phyloP scores from a whole-genome alignment of 371 early-diverging fungal genomes.

The Mortierella sp. region DNA sequence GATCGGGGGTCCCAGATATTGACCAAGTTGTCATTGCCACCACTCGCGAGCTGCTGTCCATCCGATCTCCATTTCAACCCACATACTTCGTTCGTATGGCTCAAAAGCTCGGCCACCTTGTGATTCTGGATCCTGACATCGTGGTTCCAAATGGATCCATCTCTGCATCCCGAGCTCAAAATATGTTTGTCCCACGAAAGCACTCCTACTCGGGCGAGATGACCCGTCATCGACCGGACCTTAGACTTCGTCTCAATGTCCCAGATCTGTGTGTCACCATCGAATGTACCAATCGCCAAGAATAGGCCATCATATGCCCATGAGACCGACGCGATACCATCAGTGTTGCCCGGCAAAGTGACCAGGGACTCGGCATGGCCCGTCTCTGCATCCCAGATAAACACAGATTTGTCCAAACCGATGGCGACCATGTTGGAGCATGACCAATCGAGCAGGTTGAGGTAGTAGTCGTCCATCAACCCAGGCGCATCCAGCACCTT shows the following conservation, averaged over 20 bases:
- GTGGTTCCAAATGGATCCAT: slow-evolving; percentile 93
- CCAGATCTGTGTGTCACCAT: slow-evolving; percentile 92
- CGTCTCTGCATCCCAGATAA: slow-evolving; percentile 92
- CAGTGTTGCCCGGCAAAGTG: slow-evolving; percentile 62
- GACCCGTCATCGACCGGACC: slow-evolving; percentile 82
- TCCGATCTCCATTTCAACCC: slow-evolving; percentile 95
- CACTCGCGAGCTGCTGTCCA: slow-evolving; percentile 91
- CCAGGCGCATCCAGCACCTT: slow-evolving; percentile 93
- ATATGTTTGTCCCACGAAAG: slow-evolving; percentile 90
- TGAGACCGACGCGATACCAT: slow-evolving; percentile 76
- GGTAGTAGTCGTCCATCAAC: slow-evolving; percentile 96
- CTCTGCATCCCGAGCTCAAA: slow-evolving; percentile 88
- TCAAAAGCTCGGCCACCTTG: slow-evolving; percentile 72
- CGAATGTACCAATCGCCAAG: slow-evolving; percentile 86
- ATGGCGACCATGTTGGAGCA: slow-evolving; percentile 85
- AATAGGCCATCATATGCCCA: slow-evolving; percentile 85
- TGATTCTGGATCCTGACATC: slow-evolving; percentile 91
- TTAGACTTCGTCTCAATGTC: slow-evolving; percentile 77
- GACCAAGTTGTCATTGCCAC: slow-evolving; percentile 97
- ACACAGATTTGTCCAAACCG: slow-evolving; percentile 89
- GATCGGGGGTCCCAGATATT: slow-evolving; percentile 94
- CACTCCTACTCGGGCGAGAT: slow-evolving; percentile 82
- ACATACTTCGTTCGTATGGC: slow-evolving; percentile 91
- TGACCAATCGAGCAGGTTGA: slow-evolving; percentile 98
- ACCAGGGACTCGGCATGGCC: slow-evolving; percentile 80